phyloP scores from a whole-genome alignment of 176 grass and related monocot genomes.

The Oropetium thomaeum region DNA sequence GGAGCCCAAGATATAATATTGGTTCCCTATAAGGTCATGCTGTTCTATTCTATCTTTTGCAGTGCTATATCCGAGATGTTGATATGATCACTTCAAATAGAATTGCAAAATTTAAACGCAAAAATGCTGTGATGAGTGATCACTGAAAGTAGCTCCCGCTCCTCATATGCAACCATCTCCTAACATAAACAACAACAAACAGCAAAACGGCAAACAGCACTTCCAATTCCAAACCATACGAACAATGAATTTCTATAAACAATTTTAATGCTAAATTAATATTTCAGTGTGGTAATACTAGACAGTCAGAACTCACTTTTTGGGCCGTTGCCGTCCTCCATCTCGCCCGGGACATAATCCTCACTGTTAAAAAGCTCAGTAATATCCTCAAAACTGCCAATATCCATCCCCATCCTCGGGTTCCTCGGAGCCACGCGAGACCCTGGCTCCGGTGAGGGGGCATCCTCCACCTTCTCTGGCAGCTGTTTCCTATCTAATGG shows the following conservation, averaged over 20 bases:
- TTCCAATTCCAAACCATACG: not conserved
- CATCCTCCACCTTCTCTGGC: conserved; percentile 29
- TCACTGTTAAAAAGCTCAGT: conserved; percentile 56
- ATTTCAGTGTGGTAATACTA: not conserved
- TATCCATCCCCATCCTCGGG: conserved; percentile 50
- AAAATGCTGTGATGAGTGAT: not conserved
- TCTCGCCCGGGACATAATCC: conserved; percentile 37
- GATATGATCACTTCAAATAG: not conserved
- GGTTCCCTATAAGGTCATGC: not conserved
- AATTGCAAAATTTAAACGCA: not conserved
- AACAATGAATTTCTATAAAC: not conserved
- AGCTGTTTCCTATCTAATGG: conserved; percentile 19
- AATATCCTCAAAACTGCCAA: conserved; percentile 57
- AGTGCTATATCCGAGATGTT: not conserved
- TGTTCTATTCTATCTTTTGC: not conserved
- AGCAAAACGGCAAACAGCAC: not conserved
- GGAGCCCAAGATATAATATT: not conserved
- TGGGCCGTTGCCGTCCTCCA: conserved; percentile 35
- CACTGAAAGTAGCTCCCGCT: not conserved
- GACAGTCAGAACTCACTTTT: conserved; percentile 41
- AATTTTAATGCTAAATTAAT: not conserved
- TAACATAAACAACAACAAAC: not conserved
- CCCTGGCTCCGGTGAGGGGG: conserved; percentile 36
- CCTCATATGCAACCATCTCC: not conserved
- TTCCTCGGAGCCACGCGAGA: conserved; percentile 76